Base-by-base conservation (phyloP, 2,329 filamentous ascomycete species). In the Plenodomus tracheiphilus region DNA sequence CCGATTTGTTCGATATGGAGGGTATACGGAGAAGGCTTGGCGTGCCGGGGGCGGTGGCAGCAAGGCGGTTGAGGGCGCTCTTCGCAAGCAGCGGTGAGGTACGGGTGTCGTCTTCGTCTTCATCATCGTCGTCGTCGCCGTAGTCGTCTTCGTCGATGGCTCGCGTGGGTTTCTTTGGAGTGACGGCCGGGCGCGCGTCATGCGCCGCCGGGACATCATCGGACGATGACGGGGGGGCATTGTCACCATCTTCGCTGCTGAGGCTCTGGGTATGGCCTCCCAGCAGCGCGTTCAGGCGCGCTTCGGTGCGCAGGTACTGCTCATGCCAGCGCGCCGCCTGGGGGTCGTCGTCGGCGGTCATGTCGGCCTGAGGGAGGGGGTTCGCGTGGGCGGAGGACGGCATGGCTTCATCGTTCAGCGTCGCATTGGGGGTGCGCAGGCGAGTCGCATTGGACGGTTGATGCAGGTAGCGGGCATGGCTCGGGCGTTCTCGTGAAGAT, bases 71-170 rank as follows among this genome's bases (percentile, higher is more conserved):
- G 79, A 78, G n/a, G 77, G 82, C 64, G 54, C 77, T 79, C 59
- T 79, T 79, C 17, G 76, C 68, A 64, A 79, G 78, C 37, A 80
- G 76, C 53, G 73, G 77, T 44, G 77, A 81, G 57, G 75, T 71
- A 51, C 65, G 70, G 35, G 74, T 74, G 30, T 68, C 69, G 18
- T 70, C 67, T 41, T 75, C 74, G 19, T 70, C 67, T 32, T 75
- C 79, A 25, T 82, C 82, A 15, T 83, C 81, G 21, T 85, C 84
- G 49, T 96, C 91, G 63, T 93, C 89, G 59, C 88, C 89, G 67
- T 93, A 92, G 74, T 93, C 87, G 64, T 91, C 88, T 70, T 93
- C 89, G 62, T 91, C 85, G 79, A 93, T 91, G 69, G 84, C 80
- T 64, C 89, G 82, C 71, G 87, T 88, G 39, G 85, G 81, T 74